Evolutionary conservation across 2,329 filamentous ascomycete species (phyloP).

Genomic region (Pseudopyricularia javanii): DNA sequence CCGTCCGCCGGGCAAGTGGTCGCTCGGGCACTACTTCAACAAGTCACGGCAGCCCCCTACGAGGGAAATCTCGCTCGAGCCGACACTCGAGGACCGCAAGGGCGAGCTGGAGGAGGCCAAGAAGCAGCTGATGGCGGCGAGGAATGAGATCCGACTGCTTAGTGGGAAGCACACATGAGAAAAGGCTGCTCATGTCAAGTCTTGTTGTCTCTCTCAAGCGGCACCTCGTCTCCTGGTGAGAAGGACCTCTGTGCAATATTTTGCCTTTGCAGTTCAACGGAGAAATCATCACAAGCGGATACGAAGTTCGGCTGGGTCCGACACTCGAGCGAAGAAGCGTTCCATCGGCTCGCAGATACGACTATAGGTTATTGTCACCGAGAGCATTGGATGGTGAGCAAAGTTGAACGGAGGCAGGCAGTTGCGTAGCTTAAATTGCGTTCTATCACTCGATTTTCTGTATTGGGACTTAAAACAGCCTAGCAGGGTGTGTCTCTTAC

Average conservation of each 20-base stretch:
- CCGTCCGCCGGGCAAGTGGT: conserved; percentile 24
- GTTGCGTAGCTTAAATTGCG: not conserved
- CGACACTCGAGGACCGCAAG: conserved; percentile 17
- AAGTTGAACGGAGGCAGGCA: not conserved
- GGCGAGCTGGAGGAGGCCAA: conserved; percentile 33
- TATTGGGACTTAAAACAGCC: not conserved
- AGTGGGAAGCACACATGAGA: not conserved
- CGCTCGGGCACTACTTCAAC: conserved; percentile 21
- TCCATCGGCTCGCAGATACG: too few relatives aligned
- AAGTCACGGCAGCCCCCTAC: conserved; percentile 14
- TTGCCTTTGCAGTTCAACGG: not conserved
- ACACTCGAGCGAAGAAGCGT: not conserved
- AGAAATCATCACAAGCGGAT: too few relatives aligned
- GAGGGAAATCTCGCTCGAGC: conserved; percentile 13
- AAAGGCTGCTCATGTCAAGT: not conserved
- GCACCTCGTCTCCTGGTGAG: not conserved
- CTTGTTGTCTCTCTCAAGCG: not conserved
- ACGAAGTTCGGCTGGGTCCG: too few relatives aligned
- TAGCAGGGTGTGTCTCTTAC: not conserved
- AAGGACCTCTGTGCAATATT: too few relatives aligned
- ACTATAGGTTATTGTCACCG: too few relatives aligned
- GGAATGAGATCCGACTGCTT: conserved; percentile 11
- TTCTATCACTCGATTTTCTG: not conserved
- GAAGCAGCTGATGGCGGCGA: conserved; percentile 28
- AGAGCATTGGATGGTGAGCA: not conserved